These are phyloP conservation scores for Plasmodium chabaudi DNA, from an alignment of 169 alveolate genomes.

Conservation along the genomic window DNA sequence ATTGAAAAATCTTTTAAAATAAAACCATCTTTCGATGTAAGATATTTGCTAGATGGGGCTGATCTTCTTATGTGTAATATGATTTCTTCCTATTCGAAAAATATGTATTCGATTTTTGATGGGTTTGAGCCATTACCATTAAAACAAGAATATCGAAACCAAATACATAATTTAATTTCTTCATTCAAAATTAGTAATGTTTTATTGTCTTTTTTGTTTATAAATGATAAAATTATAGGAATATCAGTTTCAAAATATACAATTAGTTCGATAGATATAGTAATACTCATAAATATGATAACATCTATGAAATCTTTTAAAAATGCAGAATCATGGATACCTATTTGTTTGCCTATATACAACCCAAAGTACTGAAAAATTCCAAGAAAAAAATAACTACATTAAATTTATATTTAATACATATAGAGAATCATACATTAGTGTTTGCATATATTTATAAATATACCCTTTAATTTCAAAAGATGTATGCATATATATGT, in stretches of 20 bases:
- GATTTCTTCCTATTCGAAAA: conserved; percentile 72
- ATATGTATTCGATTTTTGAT: conserved; percentile 76
- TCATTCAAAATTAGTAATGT: conserved; percentile 77
- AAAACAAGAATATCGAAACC: conserved; percentile 78
- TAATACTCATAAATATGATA: conserved; percentile 89
- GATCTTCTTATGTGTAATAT: conserved; percentile 72
- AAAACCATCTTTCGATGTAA: conserved; percentile 82
- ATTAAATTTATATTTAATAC: no score
- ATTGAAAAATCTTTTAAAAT: conserved; percentile 85
- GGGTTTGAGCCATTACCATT: conserved; percentile 85
- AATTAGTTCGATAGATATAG: conserved; percentile 85
- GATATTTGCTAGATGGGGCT: conserved; percentile 83
- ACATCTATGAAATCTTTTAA: conserved; percentile 88
- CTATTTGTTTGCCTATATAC: conserved; percentile 90
- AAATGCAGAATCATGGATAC: conserved; percentile 93
- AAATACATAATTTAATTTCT: conserved; percentile 77
- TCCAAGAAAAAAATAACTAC: no score
- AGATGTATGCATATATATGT: neutral
- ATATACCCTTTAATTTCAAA: neutral
- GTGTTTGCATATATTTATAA: neutral
- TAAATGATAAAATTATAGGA: conserved; percentile 82
- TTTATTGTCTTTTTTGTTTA: conserved; percentile 80
- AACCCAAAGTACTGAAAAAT: conserved; percentile 77
- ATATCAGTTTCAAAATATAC: conserved; percentile 79
- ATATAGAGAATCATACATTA: neutral